Conservation (phyloP, 176 grass and related monocot species). For the Eleusine coracana region DNA sequence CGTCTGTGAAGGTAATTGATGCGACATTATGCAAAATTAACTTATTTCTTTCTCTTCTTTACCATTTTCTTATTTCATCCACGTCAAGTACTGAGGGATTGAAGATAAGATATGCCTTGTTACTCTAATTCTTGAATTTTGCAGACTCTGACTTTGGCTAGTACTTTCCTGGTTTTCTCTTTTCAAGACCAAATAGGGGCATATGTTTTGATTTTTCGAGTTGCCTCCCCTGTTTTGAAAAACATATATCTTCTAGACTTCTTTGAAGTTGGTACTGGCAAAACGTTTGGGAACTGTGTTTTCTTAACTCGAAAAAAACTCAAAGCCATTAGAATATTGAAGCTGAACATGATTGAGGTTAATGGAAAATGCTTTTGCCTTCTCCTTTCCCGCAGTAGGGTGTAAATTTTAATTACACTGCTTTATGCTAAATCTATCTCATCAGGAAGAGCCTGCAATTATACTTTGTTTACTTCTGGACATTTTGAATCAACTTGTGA, state of each 20-base stretch:
- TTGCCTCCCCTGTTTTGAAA: background rate
- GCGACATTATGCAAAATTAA: slow-evolving; percentile 7
- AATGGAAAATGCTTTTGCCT: background rate
- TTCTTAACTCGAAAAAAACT: background rate
- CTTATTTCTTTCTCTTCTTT: slow-evolving; percentile 19
- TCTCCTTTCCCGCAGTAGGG: background rate
- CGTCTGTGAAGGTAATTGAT: slow-evolving; percentile 81
- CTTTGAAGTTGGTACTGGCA: background rate
- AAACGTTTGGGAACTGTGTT: background rate
- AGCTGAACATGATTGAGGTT: background rate
- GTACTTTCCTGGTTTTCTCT: background rate
- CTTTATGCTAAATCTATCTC: slow-evolving; percentile 1
- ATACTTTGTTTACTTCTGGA: background rate
- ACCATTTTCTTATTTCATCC: slow-evolving; percentile 6
- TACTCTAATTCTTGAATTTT: background rate
- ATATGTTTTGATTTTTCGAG: background rate
- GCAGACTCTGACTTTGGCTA: background rate
- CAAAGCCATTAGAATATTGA: background rate
- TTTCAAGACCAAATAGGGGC: background rate
- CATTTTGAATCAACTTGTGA: background rate
- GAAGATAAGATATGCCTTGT: slow-evolving; percentile 7
- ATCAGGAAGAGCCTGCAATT: background rate
- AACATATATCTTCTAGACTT: background rate
- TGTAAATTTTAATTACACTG: background rate
- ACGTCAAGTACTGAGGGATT: background rate